phyloP scores from a whole-genome alignment of 73 alveolate genomes.

The Paramecium pentaurelia region DNA sequence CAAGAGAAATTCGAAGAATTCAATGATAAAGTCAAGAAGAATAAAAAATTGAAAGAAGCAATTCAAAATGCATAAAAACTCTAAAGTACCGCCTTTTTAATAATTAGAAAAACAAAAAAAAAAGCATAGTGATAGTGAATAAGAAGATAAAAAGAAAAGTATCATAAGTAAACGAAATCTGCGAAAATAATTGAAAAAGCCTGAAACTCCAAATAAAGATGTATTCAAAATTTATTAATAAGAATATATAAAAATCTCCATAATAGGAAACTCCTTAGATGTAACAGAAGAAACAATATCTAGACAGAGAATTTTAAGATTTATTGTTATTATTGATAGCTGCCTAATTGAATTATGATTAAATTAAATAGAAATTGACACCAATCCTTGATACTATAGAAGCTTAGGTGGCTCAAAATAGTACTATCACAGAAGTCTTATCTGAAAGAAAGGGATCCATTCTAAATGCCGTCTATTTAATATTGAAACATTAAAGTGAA shows the following conservation, averaged over 20 bases:
- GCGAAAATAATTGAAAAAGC: neutral
- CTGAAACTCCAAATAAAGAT: neutral
- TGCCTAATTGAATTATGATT: conserved; percentile 3
- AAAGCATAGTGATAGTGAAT: neutral
- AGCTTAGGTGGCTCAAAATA: neutral
- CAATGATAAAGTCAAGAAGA: neutral
- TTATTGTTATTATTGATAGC: neutral
- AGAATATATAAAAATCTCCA: neutral
- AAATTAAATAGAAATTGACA: neutral
- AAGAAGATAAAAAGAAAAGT: neutral
- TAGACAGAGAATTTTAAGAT: conserved; percentile 45
- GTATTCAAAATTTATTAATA: neutral
- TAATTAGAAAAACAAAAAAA: neutral
- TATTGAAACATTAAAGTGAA: conserved; percentile 30
- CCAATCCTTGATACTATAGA: neutral
- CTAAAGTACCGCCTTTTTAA: neutral
- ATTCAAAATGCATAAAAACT: neutral
- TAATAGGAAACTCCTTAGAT: neutral
- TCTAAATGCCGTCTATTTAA: conserved; percentile 25
- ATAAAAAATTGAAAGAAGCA: conserved; percentile 37
- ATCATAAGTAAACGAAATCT: neutral
- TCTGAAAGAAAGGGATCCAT: conserved; percentile 40
- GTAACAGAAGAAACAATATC: neutral
- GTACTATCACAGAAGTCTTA: neutral
- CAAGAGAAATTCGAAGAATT: conserved; percentile 33